Base-by-base conservation (phyloP, 106 monocot species). In the Ottelia alismoides region DNA sequence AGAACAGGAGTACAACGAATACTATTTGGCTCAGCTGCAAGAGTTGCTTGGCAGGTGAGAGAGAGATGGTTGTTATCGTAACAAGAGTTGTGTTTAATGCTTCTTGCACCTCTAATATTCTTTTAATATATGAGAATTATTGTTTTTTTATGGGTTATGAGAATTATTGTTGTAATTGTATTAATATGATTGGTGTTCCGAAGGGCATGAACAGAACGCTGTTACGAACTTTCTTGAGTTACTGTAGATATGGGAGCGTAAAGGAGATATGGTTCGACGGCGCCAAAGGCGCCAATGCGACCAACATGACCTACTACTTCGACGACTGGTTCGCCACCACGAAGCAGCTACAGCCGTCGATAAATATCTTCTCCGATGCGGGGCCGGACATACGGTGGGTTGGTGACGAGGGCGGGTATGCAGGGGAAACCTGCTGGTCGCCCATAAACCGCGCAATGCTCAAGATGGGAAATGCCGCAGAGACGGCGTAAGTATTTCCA, bases 241-340 rank as follows among this genome's bases (percentile, higher is more conserved):
- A 1, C 11, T n/a, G 21, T 22, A 88, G 83, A 20, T 87, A 92
- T 27, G 86, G 92, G n/a, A 70, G 47, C 29, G 52, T 87, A 20
- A 66, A 70, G 43, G 92, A 92, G 66, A 77, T 92, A 31, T 92
- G 92, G 92, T 92, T 92, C 51, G 92, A 92, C 31, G 92, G 92
- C n/a, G 92, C 92, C 1, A 92, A 92, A 35, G 82, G 79, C 14
- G 51, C 49, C 51, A 87, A 83, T 25, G 83, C 83, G 2, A 79
- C 56, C 23, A 79, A 80, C 66, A 92, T 92, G 92, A 92, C 65
- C 1, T 92, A 92, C 66, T 64, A 87, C 61, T 92, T 87, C 63
- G 22, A 74, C 27, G 79, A 83, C 25, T 92, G 92, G 92, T 83
- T 92, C 48, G 35, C 68, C n/a, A 71, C 61, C 51, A 71, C 71